Conservation (phyloP, 176 grass and related monocot genomes). For the Ampelocalamus luodianensis region DNA sequence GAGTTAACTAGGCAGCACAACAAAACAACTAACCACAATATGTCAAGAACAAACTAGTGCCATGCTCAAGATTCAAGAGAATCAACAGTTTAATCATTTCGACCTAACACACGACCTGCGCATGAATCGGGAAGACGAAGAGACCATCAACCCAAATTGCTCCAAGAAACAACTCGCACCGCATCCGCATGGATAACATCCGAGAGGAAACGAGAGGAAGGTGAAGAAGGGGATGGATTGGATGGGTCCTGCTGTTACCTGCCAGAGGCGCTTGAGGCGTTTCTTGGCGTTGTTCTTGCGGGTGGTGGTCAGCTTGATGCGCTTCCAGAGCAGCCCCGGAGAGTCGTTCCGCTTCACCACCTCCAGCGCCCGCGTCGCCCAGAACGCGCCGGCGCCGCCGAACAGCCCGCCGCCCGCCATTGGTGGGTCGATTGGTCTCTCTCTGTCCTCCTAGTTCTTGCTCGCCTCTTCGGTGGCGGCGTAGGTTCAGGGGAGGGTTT, state of each 20-base stretch:
- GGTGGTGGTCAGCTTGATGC: slow-evolving; percentile 90
- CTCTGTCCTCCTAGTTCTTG: neutral
- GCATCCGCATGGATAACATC: neutral
- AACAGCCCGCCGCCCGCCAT: slow-evolving; percentile 56
- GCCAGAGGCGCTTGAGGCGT: slow-evolving; percentile 81
- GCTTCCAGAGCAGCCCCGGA: slow-evolving; percentile 80
- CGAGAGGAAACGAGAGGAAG: neutral
- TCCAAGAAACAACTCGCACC: neutral
- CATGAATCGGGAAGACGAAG: neutral
- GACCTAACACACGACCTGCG: neutral
- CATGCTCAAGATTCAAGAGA: neutral
- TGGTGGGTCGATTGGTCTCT: neutral
- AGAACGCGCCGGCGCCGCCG: slow-evolving; percentile 73
- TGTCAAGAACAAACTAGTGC: neutral
- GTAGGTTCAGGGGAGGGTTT: neutral
- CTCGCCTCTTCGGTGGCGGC: neutral
- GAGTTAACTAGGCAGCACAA: neutral
- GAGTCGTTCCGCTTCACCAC: slow-evolving; percentile 77
- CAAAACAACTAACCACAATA: neutral
- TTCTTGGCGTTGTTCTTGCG: slow-evolving; percentile 97
- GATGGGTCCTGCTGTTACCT: slow-evolving; percentile 56
- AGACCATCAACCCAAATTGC: neutral
- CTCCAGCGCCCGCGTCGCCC: slow-evolving; percentile 79
- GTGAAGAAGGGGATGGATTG: too few relatives aligned
- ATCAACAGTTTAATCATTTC: neutral